Base-by-base conservation (phyloP, 176 grass and related monocot species). In the Aegilops sharonensis region DNA sequence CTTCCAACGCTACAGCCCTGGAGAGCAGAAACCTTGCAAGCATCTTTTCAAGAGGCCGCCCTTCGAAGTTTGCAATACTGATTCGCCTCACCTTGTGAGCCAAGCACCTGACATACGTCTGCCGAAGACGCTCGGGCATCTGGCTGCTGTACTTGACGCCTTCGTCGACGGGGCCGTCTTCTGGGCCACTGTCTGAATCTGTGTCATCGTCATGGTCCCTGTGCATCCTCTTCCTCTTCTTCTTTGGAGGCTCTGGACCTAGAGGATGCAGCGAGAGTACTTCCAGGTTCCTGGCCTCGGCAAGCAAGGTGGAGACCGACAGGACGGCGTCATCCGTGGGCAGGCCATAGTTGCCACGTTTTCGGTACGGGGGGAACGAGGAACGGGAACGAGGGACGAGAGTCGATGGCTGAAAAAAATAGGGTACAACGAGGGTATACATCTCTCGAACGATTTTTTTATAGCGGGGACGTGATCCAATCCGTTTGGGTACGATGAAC, bases 21-120 rank as follows among this genome's bases (percentile, higher is more conserved):
- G 80, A 83, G 1, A 83, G 64, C 17, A 81, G 42, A 52, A 48
- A 81, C 40, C 36, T 81, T 13, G 63, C 63, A 3, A 81, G 79
- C 63, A 81, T 68, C 66, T 35, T 71, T 70, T 83, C 67, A 8
- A 57, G 30, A n/a, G 66, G 66, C 30, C 25, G 12, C 48, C 47
- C 43, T 36, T 24, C 0, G 47, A 59, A 83, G 24, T 82, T 57
- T 25, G 2, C 25, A 36, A 59, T 15, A 6, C n/a, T 34, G 40
- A 81, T 81, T 30, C 29, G 50, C 12, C 18, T 34, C 66, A 74
- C 6, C 34, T 36, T 31, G 7, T 15, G 2, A 27, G 23, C 21
- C 57, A 79, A 40, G 56, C 77, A 79, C 35, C 4, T 20, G 17
- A 68, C 18, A 0, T 31, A 13, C 1, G 18, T 23, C 18, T 1